Conservation (phyloP, 164 flowering plant genomes). For the Cinnamomum micranthum region DNA sequence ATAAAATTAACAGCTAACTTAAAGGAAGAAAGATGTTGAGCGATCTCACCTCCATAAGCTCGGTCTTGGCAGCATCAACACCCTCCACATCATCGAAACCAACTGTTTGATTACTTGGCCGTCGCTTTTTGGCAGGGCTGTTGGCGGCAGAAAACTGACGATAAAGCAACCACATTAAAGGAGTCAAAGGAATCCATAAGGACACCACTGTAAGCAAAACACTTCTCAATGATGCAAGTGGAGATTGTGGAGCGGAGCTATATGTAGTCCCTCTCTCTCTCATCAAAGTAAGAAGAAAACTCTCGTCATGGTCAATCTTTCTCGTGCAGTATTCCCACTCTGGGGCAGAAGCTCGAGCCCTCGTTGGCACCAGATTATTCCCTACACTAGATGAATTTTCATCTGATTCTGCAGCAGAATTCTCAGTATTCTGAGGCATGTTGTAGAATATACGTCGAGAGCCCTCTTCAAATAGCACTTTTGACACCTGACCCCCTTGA, state of each 20-base stretch:
- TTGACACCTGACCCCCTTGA: conserved; percentile 57
- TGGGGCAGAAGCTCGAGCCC: conserved; percentile 30
- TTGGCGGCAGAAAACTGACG: conserved; percentile 83
- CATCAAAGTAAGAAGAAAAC: conserved; percentile 80
- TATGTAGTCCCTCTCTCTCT: conserved; percentile 76
- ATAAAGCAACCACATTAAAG: conserved; percentile 91
- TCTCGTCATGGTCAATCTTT: conserved; percentile 88
- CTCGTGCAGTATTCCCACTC: conserved; percentile 85
- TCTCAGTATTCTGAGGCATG: conserved; percentile 20
- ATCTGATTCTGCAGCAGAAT: conserved; percentile 1
- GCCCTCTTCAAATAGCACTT: conserved; percentile 85
- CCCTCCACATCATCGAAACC: conserved; percentile 96
- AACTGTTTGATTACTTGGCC: conserved; percentile 51
- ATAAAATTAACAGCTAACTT: too few species aligned
- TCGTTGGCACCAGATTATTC: not conserved
- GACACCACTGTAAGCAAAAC: conserved; percentile 68
- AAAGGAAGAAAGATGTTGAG: not conserved
- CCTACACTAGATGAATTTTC: conserved; percentile 16
- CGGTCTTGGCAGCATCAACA: conserved; percentile 85
- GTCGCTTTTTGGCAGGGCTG: conserved; percentile 80
- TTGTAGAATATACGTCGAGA: conserved; percentile 77
- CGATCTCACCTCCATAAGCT: conserved; percentile 86
- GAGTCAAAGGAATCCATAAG: conserved; percentile 88
- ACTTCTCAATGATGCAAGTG: conserved; percentile 52
- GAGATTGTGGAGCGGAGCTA: conserved; percentile 85